Evolutionary conservation across 1,284 basidiomycete genomes (phyloP), one percentile per base, ranked within the genome.

Genomic region (Anthracocystis walkeri): DNA sequence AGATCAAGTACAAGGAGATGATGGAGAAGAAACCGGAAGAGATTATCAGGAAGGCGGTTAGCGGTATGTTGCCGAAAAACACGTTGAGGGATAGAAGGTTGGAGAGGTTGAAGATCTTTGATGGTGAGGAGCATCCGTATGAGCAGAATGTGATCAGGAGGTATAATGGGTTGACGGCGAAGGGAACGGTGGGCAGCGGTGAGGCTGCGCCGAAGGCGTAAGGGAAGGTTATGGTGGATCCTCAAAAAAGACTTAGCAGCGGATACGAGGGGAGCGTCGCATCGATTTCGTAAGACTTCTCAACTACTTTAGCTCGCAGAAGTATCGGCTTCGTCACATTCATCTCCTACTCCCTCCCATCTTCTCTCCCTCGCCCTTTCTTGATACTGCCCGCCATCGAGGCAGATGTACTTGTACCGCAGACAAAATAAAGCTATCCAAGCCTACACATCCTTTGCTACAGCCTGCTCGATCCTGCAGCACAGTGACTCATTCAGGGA

Each of bases 1-100:
- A 79, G 61, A 82, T 78, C 57, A 76, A 67, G 52, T 84, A 80
- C 77, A 74, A 79, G 60, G 56, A 75, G 33, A 81, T 83, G 82
- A 78, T 83, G 67, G 74, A 90, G 61, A 90, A 90, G 80, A 92
- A 94, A 78, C 94, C 95, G 3, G 95, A 97, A 74, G 92, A 97
- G 77, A 83, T 85, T 49, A 82, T 85, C 44, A 69, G 82, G 21
- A 77, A 77, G 48, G 83, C 83, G 45, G 83, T 85, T 0, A 81
- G 80, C 31, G 83, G 83, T n/a, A 85, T 85, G 83, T 61, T 85
- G 52, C 83, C 83, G 2, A 85, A 85, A 69, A 85, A 85, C 74
- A 84, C 77, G 56, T 75, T 84, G 42, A 60, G 83, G 27, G 82
- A 85, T 42, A 56, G 83, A 21, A 77, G 83, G 40, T 60, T 85